These are phyloP conservation scores for Claviceps sorghi DNA, from an alignment of 2,329 filamentous ascomycete species.

Conservation along the genomic window DNA sequence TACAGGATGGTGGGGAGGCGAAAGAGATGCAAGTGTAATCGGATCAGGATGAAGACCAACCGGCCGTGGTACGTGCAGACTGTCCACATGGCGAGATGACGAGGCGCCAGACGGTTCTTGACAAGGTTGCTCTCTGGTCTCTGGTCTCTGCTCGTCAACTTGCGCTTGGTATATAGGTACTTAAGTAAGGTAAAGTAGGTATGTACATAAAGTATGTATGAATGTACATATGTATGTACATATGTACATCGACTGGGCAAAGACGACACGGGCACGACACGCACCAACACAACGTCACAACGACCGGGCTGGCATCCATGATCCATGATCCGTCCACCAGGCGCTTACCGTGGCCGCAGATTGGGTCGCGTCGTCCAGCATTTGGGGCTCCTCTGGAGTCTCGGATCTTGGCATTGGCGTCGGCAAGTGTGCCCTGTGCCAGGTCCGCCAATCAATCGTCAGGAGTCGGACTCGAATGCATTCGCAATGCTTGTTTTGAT, in stretches of 20 bases:
- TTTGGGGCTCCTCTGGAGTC: background rate
- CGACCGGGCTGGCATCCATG: background rate
- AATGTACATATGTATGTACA: background rate
- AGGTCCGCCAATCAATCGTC: too few relatives aligned
- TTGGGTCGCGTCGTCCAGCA: constrained; percentile 6
- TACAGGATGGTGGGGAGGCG: background rate
- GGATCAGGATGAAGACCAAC: background rate
- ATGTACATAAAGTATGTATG: too few relatives aligned
- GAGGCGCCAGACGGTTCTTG: background rate
- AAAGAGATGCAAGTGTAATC: background rate
- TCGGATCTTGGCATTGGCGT: background rate
- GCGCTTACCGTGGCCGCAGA: constrained; percentile 6
- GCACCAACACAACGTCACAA: too few relatives aligned
- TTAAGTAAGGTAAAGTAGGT: too few relatives aligned
- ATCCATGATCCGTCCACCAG: background rate
- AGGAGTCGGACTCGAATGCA: background rate
- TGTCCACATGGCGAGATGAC: too few relatives aligned
- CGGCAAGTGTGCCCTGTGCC: background rate
- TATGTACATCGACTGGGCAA: too few relatives aligned
- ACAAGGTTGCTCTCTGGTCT: background rate
- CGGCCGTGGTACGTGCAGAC: too few relatives aligned
- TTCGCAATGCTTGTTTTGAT: background rate
- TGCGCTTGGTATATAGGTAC: too few relatives aligned
- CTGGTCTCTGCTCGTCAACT: background rate
- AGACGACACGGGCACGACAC: too few relatives aligned